These are phyloP conservation scores for Gossypium mustelinum DNA, from an alignment of 345 rosid species.

Conservation along the genomic window DNA sequence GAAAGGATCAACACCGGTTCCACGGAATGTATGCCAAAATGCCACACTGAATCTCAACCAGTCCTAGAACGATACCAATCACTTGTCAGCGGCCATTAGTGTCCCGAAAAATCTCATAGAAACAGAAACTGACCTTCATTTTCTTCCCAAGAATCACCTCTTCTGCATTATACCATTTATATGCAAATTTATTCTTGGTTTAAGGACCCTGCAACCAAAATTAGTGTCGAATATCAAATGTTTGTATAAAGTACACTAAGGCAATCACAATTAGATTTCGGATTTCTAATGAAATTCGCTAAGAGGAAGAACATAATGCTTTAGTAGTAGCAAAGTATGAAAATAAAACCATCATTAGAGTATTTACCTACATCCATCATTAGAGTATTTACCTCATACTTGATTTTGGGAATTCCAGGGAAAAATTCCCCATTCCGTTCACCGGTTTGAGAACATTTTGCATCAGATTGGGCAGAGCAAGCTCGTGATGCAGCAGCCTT, in stretches of 20 bases:
- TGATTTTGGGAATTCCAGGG: conserved; percentile 68
- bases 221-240: background rate
- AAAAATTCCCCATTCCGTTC: conserved; percentile 93
- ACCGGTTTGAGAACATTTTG: conserved; percentile 46
- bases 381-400: conserved; percentile 58
- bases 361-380: conserved; percentile 38
- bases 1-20: conserved; percentile 82
- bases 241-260: background rate
- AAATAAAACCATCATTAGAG: too few relatives aligned
- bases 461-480: conserved; percentile 64
- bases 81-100: conserved; percentile 11
- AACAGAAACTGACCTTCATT: conserved; percentile 63
- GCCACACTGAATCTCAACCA: conserved; percentile 98
- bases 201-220: conserved; percentile 52
- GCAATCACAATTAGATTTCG: background rate
- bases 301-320: too few relatives aligned
- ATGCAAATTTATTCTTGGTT: conserved; percentile 68
- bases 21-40: conserved; percentile 97
- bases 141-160: conserved; percentile 89
- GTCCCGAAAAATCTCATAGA: background rate
- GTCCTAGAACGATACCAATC: conserved; percentile 39
- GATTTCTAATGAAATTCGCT: too few relatives aligned
- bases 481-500: conserved; percentile 59
- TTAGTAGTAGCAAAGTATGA: too few relatives aligned
- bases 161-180: conserved; percentile 83